Evolutionary conservation across 345 rosid species (phyloP).

Genomic region (Citrus reticulata): DNA sequence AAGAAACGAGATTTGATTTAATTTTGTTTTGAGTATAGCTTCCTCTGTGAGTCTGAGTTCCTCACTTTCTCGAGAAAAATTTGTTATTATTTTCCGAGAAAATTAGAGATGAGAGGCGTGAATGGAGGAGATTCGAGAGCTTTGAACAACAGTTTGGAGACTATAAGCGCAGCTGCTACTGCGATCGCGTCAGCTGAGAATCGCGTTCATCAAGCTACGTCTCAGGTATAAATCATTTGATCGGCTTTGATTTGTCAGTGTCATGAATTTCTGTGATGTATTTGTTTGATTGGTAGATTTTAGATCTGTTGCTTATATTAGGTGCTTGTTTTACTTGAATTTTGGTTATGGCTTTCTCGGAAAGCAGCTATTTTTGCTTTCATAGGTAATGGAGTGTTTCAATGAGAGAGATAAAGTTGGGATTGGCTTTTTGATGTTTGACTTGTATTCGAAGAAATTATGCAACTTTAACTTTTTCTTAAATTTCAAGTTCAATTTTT

Average conservation of each 20-base stretch:
- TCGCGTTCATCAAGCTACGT: conserved; percentile 56
- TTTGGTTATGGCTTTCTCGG: neutral
- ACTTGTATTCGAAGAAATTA: conserved; percentile 15
- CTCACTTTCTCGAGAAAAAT: conserved; percentile 4
- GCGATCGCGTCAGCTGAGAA: conserved; percentile 78
- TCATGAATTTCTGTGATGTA: neutral
- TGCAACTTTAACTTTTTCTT: conserved; percentile 3
- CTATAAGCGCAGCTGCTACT: conserved; percentile 84
- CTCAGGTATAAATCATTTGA: conserved; percentile 34
- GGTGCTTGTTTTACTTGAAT: neutral
- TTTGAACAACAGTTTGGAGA: conserved; percentile 45
- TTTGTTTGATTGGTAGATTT: conserved; percentile 3
- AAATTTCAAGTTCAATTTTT: neutral
- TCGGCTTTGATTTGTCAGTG: neutral
- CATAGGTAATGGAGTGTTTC: neutral
- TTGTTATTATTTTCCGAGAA: neutral
- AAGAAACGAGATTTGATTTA: neutral
- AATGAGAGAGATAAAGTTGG: neutral
- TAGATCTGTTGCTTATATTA: conserved; percentile 17
- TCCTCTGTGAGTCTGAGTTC: neutral
- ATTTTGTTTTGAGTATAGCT: neutral
- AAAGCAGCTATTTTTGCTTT: neutral
- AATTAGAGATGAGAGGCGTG: conserved; percentile 43
- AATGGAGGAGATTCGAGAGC: conserved; percentile 36
- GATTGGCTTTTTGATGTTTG: conserved; percentile 9